Percentiles rank a stretch among this genome's conserved stretches.
phyloP scores from a whole-genome alignment of 2,329 filamentous ascomycete species.

The Phyllosticta citrichinensis region DNA sequence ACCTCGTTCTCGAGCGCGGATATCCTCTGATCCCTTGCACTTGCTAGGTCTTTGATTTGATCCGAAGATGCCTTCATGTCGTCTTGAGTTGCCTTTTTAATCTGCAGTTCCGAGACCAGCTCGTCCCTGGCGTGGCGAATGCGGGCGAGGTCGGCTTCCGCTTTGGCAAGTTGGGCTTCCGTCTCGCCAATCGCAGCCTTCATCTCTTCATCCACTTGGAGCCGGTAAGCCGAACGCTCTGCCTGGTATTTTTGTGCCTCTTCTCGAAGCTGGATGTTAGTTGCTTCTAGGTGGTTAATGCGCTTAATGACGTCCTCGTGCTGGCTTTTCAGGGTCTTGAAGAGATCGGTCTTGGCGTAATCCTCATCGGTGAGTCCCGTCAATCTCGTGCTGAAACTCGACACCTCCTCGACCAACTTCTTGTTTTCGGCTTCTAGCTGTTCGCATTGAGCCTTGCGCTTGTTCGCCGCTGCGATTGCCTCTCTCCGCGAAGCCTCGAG shows the following conservation, averaged over 20 bases:
- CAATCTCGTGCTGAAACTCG: slow-evolving; percentile 56
- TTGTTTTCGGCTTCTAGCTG: slow-evolving; percentile 67
- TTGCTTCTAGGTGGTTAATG: slow-evolving; percentile 83
- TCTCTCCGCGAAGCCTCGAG: slow-evolving; percentile 69
- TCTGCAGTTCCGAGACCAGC: slow-evolving; percentile 66
- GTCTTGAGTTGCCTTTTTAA: slow-evolving; percentile 70
- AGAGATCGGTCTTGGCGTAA: slow-evolving; percentile 83
- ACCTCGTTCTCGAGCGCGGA: slow-evolving; percentile 73
- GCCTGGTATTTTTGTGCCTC: slow-evolving; percentile 77
- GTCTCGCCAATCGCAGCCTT: slow-evolving; percentile 64
- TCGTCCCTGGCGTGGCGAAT: slow-evolving; percentile 81
- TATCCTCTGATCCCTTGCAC: slow-evolving; percentile 72
- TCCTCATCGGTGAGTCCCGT: slow-evolving; percentile 81
- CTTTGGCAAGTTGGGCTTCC: slow-evolving; percentile 68
- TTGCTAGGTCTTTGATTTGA: slow-evolving; percentile 70
- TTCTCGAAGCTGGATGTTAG: slow-evolving; percentile 73
- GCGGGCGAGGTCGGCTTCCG: slow-evolving; percentile 76
- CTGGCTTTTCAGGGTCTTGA: slow-evolving; percentile 82
- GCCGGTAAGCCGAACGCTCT: slow-evolving; percentile 73
- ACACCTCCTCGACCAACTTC: slow-evolving; percentile 68
- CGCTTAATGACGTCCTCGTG: slow-evolving; percentile 89
- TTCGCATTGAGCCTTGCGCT: slow-evolving; percentile 83
- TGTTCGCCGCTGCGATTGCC: slow-evolving; percentile 62
- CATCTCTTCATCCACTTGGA: slow-evolving; percentile 71
- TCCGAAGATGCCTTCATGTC: slow-evolving; percentile 59